Base-by-base conservation (phyloP, 2,329 filamentous ascomycete species). In the Amauroascus niger region DNA sequence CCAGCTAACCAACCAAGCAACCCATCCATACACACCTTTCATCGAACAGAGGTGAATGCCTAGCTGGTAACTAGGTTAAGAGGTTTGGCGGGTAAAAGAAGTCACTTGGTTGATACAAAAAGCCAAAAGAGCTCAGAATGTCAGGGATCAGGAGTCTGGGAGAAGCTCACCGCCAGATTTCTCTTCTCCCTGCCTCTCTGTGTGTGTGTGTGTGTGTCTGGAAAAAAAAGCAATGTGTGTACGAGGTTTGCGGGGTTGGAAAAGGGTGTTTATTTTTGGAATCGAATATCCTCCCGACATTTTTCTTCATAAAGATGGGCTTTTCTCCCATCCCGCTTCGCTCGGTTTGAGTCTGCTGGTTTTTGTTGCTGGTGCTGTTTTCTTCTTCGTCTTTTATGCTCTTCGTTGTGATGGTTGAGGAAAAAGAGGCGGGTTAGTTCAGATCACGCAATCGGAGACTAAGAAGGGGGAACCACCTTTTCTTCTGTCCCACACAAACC, bases 361-460 rank as follows among this genome's bases (percentile, higher is more conserved):
- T 35, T 11, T 35, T 35, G 33, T 14, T n/a, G 8, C 33, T 35
- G 8, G 6, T 35, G 8, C 33, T 35, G 6, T 35, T 11, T 35
- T 35, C 33, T 35, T 35, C 33, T 35, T 14, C 13, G 6, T 14
- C 13, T 35, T 35, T 11, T 35, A 5, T 35, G 3, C 33, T 35
- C 13, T 35, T 35, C 14, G 6, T 35, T n/a, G 6, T n/a, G 3
- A 11, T 11, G 8, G 6, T 35, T 16, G 28, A 6, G n/a, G n/a
- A n/a, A n/a, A n/a, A n/a, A n/a, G 26, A 30, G 26, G 26, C 26
- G 5, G 26, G 26, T 9, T n/a, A n/a, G n/a, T n/a, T n/a, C n/a
- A n/a, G 14, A 50, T 50, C 47, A 50, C 47, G 47, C 47, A 50
- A 50, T 50, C 30, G 47, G n/a, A 14, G n/a, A 9, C 28, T 39